Percentiles rank a stretch among this genome's conserved stretches.
Evolutionary conservation across 495 filamentous ascomycete genomes (phyloP).

Genomic region (Penicillium chermesinum): DNA sequence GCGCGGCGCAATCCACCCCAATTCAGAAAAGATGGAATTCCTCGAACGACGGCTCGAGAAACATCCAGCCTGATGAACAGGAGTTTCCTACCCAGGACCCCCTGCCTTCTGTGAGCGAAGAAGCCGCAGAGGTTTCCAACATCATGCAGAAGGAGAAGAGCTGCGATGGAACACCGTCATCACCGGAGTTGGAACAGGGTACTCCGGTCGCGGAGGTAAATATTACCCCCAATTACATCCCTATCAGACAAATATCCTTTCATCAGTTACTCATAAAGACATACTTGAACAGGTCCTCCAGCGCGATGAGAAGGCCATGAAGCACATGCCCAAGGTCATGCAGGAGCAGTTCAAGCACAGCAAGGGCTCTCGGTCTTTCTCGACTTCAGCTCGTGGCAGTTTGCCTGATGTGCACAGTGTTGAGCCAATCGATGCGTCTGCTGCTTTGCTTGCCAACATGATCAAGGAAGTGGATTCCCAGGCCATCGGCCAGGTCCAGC

Average conservation of each 20-base stretch:
- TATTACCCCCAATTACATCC: not conserved
- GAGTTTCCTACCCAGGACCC: conserved; percentile 49
- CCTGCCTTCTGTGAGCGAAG: conserved; percentile 59
- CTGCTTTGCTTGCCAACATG: conserved; percentile 36
- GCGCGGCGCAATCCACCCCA: conserved; percentile 16
- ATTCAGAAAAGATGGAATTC: conserved; percentile 36
- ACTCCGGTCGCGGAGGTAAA: conserved; percentile 60
- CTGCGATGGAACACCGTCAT: conserved; percentile 41
- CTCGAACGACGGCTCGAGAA: conserved; percentile 41
- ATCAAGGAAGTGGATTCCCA: conserved; percentile 32
- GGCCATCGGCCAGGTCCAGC: conserved; percentile 18
- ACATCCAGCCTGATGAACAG: conserved; percentile 31
- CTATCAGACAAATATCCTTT: too few relatives aligned
- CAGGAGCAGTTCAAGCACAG: conserved; percentile 49
- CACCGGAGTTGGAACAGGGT: conserved; percentile 61
- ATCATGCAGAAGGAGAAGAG: conserved; percentile 44
- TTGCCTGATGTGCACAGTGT: conserved; percentile 23
- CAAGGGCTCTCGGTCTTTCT: conserved; percentile 52
- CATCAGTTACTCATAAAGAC: conserved; percentile 1
- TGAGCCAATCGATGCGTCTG: conserved; percentile 20
- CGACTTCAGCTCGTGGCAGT: conserved; percentile 45
- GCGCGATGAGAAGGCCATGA: conserved; percentile 55
- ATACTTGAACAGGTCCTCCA: conserved; percentile 51
- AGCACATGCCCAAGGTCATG: conserved; percentile 65
- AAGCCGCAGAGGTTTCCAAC: conserved; percentile 53